Evolutionary conservation across 2,329 filamentous ascomycete species (phyloP), one percentile per base, ranked within the genome.

Genomic region (Davidsoniella eucalypti): DNA sequence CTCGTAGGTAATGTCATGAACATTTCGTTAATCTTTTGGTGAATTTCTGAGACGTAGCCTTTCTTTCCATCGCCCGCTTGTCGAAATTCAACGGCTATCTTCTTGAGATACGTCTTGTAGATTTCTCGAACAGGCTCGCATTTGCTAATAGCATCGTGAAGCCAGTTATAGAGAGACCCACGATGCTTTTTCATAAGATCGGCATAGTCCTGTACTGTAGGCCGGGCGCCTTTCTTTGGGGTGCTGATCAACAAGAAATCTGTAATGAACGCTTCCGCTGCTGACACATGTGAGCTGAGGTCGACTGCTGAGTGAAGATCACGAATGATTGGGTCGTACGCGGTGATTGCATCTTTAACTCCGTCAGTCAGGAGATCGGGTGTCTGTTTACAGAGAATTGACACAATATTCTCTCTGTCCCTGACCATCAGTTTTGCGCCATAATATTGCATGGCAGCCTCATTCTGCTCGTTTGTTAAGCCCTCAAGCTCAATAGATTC

Each of bases 271-370:
- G 65, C 68, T 59, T 88, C 78, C 1, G 75, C 67, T 36, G 84
- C 78, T 37, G 72, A 71, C 5, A 90, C 63, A 17, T 84, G 82
- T 38, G 78, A 78, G 33, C 76, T 76, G 5, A 90, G 69, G 58
- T 88, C 81, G 21, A 87, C 73, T 2, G 75, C 73, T 49, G 83
- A 74, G 60, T 90, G 85, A 5, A 88, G 68, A 2, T 71, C 67
- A 18, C 84, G 72, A 51, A 92, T 85, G 53, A 87, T 77, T 0
- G 82, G 82, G 48, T 87, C 84, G 56, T 84, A 85, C 2, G 80
- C 79, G 0, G 71, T 67, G 5, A 87, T 73, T 0, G 71, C 63
- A 52, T 86, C 80, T 26, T 75, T 72, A 44, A 88, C 66, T 1
- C 76, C 71, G 7, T 76, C 71, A 0, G 84, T 88, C n/a, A 87